Conservation (phyloP, 768 basidiomycete species). For the Termitomyces sp. region DNA sequence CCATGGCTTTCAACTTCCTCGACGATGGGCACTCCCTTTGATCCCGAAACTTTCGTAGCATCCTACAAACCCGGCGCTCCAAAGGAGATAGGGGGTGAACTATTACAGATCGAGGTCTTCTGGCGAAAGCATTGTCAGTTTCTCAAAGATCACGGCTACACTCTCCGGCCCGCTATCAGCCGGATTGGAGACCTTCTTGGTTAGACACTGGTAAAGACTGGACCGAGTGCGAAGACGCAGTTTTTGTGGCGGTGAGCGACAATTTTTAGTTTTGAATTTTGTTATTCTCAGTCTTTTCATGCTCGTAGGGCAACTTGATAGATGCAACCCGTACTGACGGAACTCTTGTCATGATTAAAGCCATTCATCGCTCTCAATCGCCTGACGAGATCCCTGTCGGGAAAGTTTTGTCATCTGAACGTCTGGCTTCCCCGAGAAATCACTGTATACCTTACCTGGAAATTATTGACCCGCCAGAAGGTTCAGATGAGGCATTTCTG, state of each 20-base stretch:
- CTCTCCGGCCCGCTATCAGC: slow-evolving; percentile 6
- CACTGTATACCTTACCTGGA: slow-evolving; percentile 27
- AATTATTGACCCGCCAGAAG: slow-evolving; percentile 12
- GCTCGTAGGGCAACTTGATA: no score
- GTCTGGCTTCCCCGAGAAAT: slow-evolving; percentile 26
- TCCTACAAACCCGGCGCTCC: background rate
- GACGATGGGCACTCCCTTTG: no score
- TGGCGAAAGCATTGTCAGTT: no score
- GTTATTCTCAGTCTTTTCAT: no score
- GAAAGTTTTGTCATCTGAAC: no score
- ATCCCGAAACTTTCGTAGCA: background rate
- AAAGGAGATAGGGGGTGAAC: no score
- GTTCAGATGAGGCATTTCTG: slow-evolving; percentile 3
- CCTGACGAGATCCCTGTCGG: no score
- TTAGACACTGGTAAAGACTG: slow-evolving; percentile 2
- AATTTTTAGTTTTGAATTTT: background rate
- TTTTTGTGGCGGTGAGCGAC: background rate
- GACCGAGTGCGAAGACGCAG: slow-evolving; percentile 3
- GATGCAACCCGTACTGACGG: no score
- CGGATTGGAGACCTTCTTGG: slow-evolving; percentile 4
- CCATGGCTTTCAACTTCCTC: background rate
- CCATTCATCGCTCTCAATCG: no score
- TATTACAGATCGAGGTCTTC: no score
- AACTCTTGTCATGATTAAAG: no score
- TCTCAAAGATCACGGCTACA: slow-evolving; percentile 4